Conservation (phyloP, 2,329 filamentous ascomycete species). For the Pestalotiopsis sp. region DNA sequence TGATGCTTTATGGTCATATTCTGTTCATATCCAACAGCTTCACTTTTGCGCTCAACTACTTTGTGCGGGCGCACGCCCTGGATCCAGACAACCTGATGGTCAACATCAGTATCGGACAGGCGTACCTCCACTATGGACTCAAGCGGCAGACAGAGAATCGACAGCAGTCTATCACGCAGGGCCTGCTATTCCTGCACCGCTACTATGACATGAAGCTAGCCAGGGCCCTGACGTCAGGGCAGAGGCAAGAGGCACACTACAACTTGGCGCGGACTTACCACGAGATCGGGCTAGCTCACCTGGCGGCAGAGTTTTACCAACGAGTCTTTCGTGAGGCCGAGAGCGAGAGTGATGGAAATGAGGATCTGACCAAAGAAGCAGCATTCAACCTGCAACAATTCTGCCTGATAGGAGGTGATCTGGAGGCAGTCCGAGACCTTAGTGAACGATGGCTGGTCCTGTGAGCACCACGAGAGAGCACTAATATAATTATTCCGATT, state of each 20-base stretch:
- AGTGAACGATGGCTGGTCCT: constrained; percentile 9
- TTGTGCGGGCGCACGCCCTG: constrained; percentile 75
- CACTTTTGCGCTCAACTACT: constrained; percentile 84
- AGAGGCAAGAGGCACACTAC: constrained; percentile 77
- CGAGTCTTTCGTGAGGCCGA: constrained; percentile 44
- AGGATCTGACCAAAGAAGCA: constrained; percentile 63
- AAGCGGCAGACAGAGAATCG: constrained; percentile 90
- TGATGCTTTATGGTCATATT: constrained; percentile 90
- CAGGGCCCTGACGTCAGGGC: constrained; percentile 31
- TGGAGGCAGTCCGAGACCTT: constrained; percentile 8
- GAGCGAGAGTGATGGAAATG: constrained; percentile 14
- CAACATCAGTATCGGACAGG: constrained; percentile 78
- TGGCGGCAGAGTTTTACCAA: constrained; percentile 74
- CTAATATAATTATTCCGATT: too few species aligned
- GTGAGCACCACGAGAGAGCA: neutral
- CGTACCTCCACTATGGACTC: constrained; percentile 85
- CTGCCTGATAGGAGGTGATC: constrained; percentile 10
- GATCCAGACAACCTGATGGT: constrained; percentile 78
- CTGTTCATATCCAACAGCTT: constrained; percentile 84
- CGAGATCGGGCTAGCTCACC: constrained; percentile 69
- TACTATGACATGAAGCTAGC: constrained; percentile 66
- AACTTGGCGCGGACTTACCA: constrained; percentile 80
- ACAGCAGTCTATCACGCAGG: constrained; percentile 85
- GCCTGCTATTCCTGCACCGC: constrained; percentile 75
- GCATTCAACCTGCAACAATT: constrained; percentile 59